Evolutionary conservation across 331 rosid genomes (phyloP), one percentile per base, ranked within the genome.

Genomic region (Acacia pycnantha): DNA sequence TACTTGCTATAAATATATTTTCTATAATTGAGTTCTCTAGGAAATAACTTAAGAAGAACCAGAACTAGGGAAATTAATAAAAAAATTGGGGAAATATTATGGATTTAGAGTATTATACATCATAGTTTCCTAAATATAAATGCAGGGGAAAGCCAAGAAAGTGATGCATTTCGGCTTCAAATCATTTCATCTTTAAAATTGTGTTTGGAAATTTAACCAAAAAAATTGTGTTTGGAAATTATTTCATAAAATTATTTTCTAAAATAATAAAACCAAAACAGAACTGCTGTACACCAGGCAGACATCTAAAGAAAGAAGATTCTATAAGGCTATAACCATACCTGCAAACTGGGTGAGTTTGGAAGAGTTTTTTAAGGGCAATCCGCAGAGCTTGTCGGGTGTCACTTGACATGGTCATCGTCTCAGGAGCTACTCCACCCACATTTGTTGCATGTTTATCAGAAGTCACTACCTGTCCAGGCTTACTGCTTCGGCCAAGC

Each of bases 321-420:
- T 81, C 78, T 40, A 75, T 2, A 64, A 64, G 69, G 41, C 12
- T 29, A 29, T 59, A 70, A 51, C 15, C 80, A 7, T 88, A 95
- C 98, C 95, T 95, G 97, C 99, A 95, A 87, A 95, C 98, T 82
- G 89, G 86, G 87, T 90, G 88, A 31, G 77, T 83, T 75, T 91
- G 93, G 82, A 95, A 82, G 82, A 93, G 89, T 83, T 87, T 89
- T 76, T 84, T 91, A 76, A 95, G 93, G 77, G 90, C 97, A 81
- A 87, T 87, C 62, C 88, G 88, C 66, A 95, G 88, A 84, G 91
- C 94, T 80, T 86, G 92, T 82, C 86, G 90, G 73, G 94, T 89
- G 82, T 92, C 98, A 87, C 85, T 91, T 79, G 99, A 89, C 90
- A 93, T 89, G 85, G 91, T 82, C 88, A 79, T 92, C 78, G 50